phyloP scores from a whole-genome alignment of 805 yeast species.

The Blastobotrys peoriensis region DNA sequence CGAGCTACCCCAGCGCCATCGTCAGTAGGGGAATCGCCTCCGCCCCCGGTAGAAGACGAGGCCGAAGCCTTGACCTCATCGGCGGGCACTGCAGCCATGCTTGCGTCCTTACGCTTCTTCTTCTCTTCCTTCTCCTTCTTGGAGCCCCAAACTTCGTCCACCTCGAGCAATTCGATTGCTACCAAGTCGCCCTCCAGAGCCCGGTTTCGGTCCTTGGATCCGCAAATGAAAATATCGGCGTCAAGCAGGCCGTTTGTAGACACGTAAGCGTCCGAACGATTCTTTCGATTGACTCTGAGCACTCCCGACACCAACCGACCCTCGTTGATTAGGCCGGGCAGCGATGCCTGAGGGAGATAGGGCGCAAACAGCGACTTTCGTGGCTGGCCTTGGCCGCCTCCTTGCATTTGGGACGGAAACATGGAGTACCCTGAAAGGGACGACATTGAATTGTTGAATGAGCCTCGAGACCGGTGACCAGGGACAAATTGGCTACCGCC shows the following conservation, averaged over 20 bases:
- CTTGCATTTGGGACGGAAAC: slow-evolving; percentile 8
- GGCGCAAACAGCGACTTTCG: slow-evolving; percentile 83
- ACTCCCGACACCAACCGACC: slow-evolving; percentile 91
- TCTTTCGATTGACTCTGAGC: slow-evolving; percentile 89
- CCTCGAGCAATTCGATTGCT: slow-evolving; percentile 89
- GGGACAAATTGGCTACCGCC: slow-evolving; percentile 48
- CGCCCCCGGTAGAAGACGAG: slow-evolving; percentile 20
- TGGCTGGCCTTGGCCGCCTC: slow-evolving; percentile 27
- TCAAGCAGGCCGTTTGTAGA: slow-evolving; percentile 92
- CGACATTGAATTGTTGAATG: slow-evolving; percentile 44
- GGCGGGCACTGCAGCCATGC: background rate
- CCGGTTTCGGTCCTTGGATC: slow-evolving; percentile 95
- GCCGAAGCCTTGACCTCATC: slow-evolving; percentile 46
- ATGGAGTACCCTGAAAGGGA: slow-evolving; percentile 32
- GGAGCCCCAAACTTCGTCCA: slow-evolving; percentile 96
- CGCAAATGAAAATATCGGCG: slow-evolving; percentile 96
- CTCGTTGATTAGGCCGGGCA: slow-evolving; percentile 82
- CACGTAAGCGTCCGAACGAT: slow-evolving; percentile 97
- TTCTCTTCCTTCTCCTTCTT: slow-evolving; percentile 96
- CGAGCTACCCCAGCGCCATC: slow-evolving; percentile 9
- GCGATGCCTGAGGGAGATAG: slow-evolving; percentile 85
- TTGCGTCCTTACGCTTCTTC: slow-evolving; percentile 68
- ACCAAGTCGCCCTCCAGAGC: slow-evolving; percentile 96
- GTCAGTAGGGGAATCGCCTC: slow-evolving; percentile 29
- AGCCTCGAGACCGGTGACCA: slow-evolving; percentile 72